A percentile compares a stretch with the other conserved stretches of the same genome.
Conservation (phyloP, 257 asterid genomes). For the Salvia rosmarinus region DNA sequence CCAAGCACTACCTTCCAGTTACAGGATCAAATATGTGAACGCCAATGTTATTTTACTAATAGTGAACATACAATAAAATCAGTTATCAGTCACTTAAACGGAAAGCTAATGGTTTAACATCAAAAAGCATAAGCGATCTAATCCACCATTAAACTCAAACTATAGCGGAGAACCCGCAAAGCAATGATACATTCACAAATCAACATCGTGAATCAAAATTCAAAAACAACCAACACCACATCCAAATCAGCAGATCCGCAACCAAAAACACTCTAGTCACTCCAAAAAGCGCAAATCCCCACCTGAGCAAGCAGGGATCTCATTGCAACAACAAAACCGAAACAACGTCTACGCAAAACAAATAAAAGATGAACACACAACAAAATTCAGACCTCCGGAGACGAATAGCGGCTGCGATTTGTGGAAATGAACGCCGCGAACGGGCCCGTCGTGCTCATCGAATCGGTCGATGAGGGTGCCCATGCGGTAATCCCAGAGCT, state of each 20-base stretch:
- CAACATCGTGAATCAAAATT: slow-evolving; percentile 4
- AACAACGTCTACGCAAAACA: neutral
- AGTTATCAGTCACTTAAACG: neutral
- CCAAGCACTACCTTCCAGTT: slow-evolving; percentile 2
- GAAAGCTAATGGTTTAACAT: neutral
- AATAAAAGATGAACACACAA: too few species aligned
- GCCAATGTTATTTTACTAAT: neutral
- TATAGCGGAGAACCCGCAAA: slow-evolving; percentile 11
- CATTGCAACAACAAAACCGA: slow-evolving; percentile 28
- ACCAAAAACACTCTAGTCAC: slow-evolving; percentile 7
- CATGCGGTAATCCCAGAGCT: slow-evolving; percentile 99
- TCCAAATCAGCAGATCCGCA: slow-evolving; percentile 40
- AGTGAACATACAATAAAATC: slow-evolving; percentile 1
- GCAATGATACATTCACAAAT: slow-evolving; percentile 18
- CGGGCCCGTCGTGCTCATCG: slow-evolving; percentile 97
- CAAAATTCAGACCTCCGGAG: slow-evolving; percentile 71
- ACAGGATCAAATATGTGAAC: slow-evolving; percentile 6
- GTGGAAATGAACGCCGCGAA: slow-evolving; percentile 89
- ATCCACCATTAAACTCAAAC: slow-evolving; percentile 13
- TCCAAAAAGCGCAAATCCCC: slow-evolving; percentile 1
- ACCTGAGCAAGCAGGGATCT: slow-evolving; percentile 27
- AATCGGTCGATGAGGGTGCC: slow-evolving; percentile 95
- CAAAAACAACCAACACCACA: slow-evolving; percentile 21
- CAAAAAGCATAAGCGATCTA: slow-evolving; percentile 11
- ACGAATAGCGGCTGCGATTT: slow-evolving; percentile 91